Conservation (phyloP, 2,329 filamentous ascomycete genomes). For the Tolypocladium nubicola region DNA sequence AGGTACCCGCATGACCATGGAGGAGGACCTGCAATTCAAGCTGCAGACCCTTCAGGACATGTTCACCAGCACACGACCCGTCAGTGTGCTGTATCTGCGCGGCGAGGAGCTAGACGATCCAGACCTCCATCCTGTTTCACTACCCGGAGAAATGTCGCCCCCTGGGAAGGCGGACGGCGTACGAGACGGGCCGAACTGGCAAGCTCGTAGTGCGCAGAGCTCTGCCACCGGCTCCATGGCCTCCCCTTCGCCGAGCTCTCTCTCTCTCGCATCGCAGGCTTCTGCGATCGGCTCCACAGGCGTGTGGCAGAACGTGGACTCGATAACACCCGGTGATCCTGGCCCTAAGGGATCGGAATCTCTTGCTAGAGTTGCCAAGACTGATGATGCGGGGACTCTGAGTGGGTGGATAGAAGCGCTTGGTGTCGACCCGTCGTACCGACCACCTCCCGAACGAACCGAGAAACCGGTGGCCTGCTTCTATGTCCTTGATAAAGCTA, state of each 20-base stretch:
- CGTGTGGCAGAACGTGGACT: constrained; percentile 49
- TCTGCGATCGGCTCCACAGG: constrained; percentile 29
- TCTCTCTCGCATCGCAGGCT: constrained; percentile 49
- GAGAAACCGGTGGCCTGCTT: constrained; percentile 78
- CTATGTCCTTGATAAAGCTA: constrained; percentile 56
- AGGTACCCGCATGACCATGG: constrained; percentile 37
- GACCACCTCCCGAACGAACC: constrained; percentile 61
- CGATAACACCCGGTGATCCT: constrained; percentile 37
- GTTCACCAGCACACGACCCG: constrained; percentile 74
- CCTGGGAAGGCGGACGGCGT: constrained; percentile 38
- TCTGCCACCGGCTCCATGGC: constrained; percentile 53
- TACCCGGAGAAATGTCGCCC: constrained; percentile 57
- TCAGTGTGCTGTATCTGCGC: constrained; percentile 67
- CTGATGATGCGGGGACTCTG: constrained; percentile 52
- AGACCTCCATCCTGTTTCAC: constrained; percentile 64
- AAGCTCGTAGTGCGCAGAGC: constrained; percentile 39
- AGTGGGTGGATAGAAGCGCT: constrained; percentile 84
- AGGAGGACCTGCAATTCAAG: constrained; percentile 72
- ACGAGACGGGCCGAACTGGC: constrained; percentile 39
- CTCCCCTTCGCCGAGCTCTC: constrained; percentile 55
- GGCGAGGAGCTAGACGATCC: constrained; percentile 73
- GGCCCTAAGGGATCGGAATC: constrained; percentile 40
- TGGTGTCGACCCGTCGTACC: constrained; percentile 79
- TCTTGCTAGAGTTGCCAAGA: constrained; percentile 38
- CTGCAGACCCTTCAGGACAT: constrained; percentile 73